Percentiles rank a stretch among this genome's conserved stretches.
phyloP scores from a whole-genome alignment of 139 green algal species.

The Gonium pectorale region DNA sequence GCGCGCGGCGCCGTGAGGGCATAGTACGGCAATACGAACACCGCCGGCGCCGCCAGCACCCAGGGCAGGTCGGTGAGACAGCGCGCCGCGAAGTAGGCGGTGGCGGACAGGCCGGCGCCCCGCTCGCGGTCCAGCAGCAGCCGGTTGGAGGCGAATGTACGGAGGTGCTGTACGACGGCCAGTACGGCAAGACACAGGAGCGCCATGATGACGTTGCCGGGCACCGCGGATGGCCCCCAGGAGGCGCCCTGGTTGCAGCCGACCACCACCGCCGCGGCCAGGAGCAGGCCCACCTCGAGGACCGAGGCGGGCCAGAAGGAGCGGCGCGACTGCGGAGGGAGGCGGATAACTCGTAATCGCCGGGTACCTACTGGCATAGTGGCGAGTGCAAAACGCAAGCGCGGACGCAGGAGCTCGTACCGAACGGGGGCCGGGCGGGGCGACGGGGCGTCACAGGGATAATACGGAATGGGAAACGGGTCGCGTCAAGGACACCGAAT shows the following conservation, averaged over 20 bases:
- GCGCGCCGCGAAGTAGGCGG: conserved; percentile 45
- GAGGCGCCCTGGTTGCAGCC: background rate
- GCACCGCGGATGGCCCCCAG: conserved; percentile 19
- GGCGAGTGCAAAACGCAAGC: too few species aligned
- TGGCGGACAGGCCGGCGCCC: conserved; percentile 30
- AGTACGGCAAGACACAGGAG: conserved; percentile 27
- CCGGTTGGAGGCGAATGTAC: background rate
- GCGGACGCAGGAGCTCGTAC: too few species aligned
- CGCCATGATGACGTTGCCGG: conserved; percentile 3
- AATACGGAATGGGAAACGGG: too few species aligned
- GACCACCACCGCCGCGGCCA: conserved; percentile 2
- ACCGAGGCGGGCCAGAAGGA: background rate
- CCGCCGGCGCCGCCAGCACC: conserved; percentile 39
- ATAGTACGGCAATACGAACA: conserved; percentile 53
- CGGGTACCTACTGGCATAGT: too few species aligned
- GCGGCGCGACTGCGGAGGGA: background rate
- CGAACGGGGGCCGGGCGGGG: too few species aligned
- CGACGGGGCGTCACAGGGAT: too few species aligned
- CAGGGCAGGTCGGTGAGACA: conserved; percentile 52
- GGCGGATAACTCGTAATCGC: too few species aligned
- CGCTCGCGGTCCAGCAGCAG: conserved; percentile 42
- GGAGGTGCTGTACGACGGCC: conserved; percentile 33
- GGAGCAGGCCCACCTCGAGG: conserved; percentile 12
- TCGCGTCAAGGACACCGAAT: too few species aligned
- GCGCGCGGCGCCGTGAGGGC: conserved; percentile 50